Conservation (phyloP, 2,329 filamentous ascomycete species). For the Fusarium sp. region DNA sequence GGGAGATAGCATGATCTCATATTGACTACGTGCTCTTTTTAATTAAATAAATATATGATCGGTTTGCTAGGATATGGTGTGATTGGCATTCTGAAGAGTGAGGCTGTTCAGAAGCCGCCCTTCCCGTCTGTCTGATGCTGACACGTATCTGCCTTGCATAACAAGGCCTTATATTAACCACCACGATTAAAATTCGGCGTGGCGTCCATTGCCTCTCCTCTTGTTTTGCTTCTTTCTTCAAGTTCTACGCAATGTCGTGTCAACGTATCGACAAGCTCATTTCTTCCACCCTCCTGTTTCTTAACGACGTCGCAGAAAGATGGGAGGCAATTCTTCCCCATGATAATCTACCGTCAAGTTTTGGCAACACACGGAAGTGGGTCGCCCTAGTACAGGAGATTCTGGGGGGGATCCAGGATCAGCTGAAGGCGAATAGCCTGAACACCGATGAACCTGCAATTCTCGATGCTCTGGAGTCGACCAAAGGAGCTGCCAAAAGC, state of each 20-base stretch:
- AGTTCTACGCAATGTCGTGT: neutral
- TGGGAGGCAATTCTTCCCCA: neutral
- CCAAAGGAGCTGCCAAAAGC: fast-evolving
- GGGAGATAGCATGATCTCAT: no score
- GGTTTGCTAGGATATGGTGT: no score
- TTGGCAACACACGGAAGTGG: neutral
- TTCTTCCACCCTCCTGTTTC: neutral
- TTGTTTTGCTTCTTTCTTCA: neutral
- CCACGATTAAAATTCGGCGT: no score
- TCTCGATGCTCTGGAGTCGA: fast-evolving
- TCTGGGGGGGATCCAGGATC: neutral
- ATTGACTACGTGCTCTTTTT: no score
- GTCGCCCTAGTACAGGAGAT: neutral
- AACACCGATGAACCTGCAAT: no score
- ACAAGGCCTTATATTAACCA: no score
- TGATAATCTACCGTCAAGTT: neutral
- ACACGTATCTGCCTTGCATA: no score
- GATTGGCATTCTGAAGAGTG: no score
- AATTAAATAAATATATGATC: no score
- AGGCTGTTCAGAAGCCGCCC: no score
- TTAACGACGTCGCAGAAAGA: neutral
- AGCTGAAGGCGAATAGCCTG: neutral
- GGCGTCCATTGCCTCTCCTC: no score
- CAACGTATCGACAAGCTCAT: neutral
- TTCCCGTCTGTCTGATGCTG: no score